Evolutionary conservation across 2,329 filamentous ascomycete genomes (phyloP), one percentile per base, ranked within the genome.

Genomic region (Pestalotiopsis sp.): DNA sequence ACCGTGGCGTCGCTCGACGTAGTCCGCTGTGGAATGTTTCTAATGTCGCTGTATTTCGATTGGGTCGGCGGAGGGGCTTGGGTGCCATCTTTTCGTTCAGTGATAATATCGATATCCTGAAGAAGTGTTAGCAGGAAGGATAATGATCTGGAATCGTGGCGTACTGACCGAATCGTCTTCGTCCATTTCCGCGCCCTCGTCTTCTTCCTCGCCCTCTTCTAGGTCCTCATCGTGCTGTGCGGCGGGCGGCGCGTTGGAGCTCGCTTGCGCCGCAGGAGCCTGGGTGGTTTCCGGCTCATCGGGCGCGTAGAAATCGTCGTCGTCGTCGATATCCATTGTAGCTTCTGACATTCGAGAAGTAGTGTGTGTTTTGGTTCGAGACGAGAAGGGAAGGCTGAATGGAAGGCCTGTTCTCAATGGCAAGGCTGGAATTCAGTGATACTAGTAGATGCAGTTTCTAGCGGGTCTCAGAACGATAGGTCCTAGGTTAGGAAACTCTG

Each of bases 31-130:
- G 88, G 88, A 64, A 91, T 90, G 70, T 90, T 90, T 68, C 87
- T 82, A 66, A 90, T 90, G 66, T 90, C 88, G 75, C 87, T 89
- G 71, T 91, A 90, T 71, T 86, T 85, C 24, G 88, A 81, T 80
- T 88, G 86, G 66, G 84, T 80, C 70, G 88, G 85, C 64, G 88
- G 86, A 64, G 85, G 84, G 67, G 88, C 83, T 69, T 88, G 89
- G 66, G 85, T 84, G 74, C 87, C 87, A 73, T 91, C 89, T 81
- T 89, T 90, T 68, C 88, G 83, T 75, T 91, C 89, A 22, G 86
- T 91, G 73, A 91, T 89, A 72, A 91, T 91, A 71, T 91, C 89
- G 74, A 91, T 89, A 70, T 91, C 89, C 86, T 90, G 68, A 4
- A 48, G n/a, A 14, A 10, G 3, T 35, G 30, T 22, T 40, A 13